These are phyloP conservation scores for Digitaria exilis DNA, from an alignment of 202 grass and related monocot genomes.

Conservation along the genomic window DNA sequence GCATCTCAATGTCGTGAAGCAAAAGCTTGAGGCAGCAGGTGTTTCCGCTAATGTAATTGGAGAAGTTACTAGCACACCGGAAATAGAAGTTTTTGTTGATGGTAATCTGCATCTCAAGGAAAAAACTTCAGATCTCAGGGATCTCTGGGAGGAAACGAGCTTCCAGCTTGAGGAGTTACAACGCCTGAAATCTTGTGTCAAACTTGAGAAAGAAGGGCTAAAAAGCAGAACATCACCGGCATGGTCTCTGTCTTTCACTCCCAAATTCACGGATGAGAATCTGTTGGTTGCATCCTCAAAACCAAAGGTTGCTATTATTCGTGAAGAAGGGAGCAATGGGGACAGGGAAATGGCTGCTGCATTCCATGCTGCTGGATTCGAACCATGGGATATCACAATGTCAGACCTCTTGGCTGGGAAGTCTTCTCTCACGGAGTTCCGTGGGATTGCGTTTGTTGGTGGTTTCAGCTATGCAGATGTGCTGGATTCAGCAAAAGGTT, in stretches of 20 bases:
- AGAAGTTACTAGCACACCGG: constrained; percentile 60
- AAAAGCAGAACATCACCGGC: constrained; percentile 56
- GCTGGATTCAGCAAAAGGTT: constrained; percentile 85
- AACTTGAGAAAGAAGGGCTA: constrained; percentile 79
- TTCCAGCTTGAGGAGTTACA: constrained; percentile 79
- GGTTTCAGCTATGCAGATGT: constrained; percentile 94
- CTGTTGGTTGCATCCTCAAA: constrained; percentile 50
- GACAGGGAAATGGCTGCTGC: constrained; percentile 80
- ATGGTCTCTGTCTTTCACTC: constrained; percentile 68
- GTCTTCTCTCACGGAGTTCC: constrained; percentile 58
- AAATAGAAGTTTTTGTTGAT: constrained; percentile 66
- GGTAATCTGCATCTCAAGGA: constrained; percentile 62
- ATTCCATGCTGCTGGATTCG: constrained; percentile 67
- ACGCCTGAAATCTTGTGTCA: constrained; percentile 71
- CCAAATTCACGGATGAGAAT: constrained; percentile 56
- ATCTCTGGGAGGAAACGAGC: constrained; percentile 89
- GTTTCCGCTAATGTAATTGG: constrained; percentile 70
- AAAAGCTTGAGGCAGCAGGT: constrained; percentile 68
- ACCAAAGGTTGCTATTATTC: constrained; percentile 74
- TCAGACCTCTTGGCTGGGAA: constrained; percentile 62
- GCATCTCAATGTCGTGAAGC: constrained; percentile 50
- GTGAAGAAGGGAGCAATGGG: constrained; percentile 83
- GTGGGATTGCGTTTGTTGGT: constrained; percentile 84
- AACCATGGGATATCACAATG: constrained; percentile 88
- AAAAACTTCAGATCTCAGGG: constrained; percentile 69